Evolutionary conservation across 345 rosid species (phyloP).

Genomic region (Barbarea vulgaris): DNA sequence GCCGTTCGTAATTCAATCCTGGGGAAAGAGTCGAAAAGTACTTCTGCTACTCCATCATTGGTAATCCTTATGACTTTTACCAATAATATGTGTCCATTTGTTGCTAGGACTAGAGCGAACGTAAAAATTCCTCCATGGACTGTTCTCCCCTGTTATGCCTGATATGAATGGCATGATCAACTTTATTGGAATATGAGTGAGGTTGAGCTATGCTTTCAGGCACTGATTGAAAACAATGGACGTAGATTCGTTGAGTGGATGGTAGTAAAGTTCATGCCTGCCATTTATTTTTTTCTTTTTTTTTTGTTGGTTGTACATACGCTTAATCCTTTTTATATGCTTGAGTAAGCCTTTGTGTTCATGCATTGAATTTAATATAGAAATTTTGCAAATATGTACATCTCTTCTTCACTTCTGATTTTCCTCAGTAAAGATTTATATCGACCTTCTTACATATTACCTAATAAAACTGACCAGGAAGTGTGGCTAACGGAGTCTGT

Average conservation of each 20-base stretch:
- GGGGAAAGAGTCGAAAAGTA: constrained; percentile 57
- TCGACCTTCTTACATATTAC: constrained; percentile 40
- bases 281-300: neutral
- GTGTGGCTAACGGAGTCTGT: constrained; percentile 82
- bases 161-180: constrained; percentile 23
- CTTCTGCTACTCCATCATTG: constrained; percentile 56
- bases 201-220: constrained; percentile 9
- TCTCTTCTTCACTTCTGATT: constrained; percentile 7
- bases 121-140: neutral
- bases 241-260: constrained; percentile 12
- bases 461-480: constrained; percentile 69
- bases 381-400: neutral
- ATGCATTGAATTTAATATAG: neutral
- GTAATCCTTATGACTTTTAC: constrained; percentile 44
- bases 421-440: neutral
- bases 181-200: constrained; percentile 12
- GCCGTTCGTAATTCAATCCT: constrained; percentile 51
- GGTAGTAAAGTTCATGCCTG: constrained; percentile 14
- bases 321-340: neutral
- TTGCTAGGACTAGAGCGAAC: constrained; percentile 18
- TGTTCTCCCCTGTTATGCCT: constrained; percentile 4
- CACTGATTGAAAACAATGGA: constrained; percentile 4
- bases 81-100: constrained; percentile 8
- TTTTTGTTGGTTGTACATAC: neutral
- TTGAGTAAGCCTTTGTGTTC: constrained; percentile 7